These are phyloP conservation scores for Tetrapyrgos nigripes DNA, from an alignment of 1,284 basidiomycete genomes.

Conservation along the genomic window DNA sequence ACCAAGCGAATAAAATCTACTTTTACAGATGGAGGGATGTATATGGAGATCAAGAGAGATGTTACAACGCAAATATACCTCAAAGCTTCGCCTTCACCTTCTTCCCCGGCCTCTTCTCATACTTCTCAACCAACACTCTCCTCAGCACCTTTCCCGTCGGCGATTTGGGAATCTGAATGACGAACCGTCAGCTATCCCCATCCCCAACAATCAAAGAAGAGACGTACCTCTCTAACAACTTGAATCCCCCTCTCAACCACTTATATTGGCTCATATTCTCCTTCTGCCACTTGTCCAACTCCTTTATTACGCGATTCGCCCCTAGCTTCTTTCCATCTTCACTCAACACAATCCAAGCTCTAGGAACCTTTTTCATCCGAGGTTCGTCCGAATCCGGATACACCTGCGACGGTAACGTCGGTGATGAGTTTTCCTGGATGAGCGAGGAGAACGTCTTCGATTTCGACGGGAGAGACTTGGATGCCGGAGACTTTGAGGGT, in stretches of 20 bases:
- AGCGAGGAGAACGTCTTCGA: conserved; percentile 64
- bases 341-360: conserved; percentile 77
- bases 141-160: conserved; percentile 74
- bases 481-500: conserved; percentile 75
- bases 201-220: conserved; percentile 1
- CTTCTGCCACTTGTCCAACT: conserved; percentile 64
- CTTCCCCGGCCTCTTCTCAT: conserved; percentile 47
- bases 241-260: conserved; percentile 71
- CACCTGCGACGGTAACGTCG: conserved; percentile 74
- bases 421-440: conserved; percentile 64
- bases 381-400: conserved; percentile 63
- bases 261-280: conserved; percentile 72
- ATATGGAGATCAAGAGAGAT: not conserved
- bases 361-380: conserved; percentile 72
- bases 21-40: not conserved
- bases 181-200: not conserved
- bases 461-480: conserved; percentile 79
- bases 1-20: not conserved
- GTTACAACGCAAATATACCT: not conserved
- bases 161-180: conserved; percentile 54
- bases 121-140: conserved; percentile 60
- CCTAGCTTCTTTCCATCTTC: conserved; percentile 55
- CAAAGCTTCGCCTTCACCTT: conserved; percentile 41
- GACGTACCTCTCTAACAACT: conserved; percentile 62
- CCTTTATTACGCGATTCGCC: conserved; percentile 44